phyloP scores from a whole-genome alignment of 2,329 filamentous ascomycete species.

The Ophiobolus disseminans region DNA sequence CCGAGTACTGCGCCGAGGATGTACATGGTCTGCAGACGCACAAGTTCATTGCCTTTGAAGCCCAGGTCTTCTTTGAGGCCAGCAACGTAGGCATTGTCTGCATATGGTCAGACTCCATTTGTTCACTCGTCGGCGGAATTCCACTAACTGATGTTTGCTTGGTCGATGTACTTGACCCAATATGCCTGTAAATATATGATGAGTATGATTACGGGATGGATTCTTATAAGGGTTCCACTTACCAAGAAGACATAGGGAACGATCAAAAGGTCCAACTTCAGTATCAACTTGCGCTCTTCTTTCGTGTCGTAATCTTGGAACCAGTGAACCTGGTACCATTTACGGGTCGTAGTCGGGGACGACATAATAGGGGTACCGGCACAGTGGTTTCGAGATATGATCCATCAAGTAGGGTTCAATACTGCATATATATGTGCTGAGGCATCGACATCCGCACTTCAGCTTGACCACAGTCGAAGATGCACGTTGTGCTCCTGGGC shows the following conservation, averaged over 20 bases:
- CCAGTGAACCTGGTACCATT: slow-evolving; percentile 39
- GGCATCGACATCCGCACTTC: too few relatives aligned
- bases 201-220: background rate
- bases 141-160: slow-evolving; percentile 60
- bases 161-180: slow-evolving; percentile 56
- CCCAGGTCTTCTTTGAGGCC: slow-evolving; percentile 61
- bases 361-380: too few relatives aligned
- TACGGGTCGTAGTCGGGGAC: slow-evolving; percentile 19
- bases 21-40: slow-evolving; percentile 64
- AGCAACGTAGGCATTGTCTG: slow-evolving; percentile 64
- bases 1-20: slow-evolving; percentile 59
- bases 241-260: slow-evolving; percentile 64
- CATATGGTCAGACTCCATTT: background rate
- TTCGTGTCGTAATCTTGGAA: slow-evolving; percentile 53
- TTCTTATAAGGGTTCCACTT: slow-evolving; percentile 58
- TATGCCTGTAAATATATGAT: background rate
- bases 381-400: too few relatives aligned
- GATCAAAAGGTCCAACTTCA: slow-evolving; percentile 64
- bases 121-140: background rate
- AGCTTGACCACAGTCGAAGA: background rate
- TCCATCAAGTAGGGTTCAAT: too few relatives aligned
- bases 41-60: slow-evolving; percentile 61
- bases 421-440: background rate
- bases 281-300: slow-evolving; percentile 60
- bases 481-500: background rate